Percentiles rank a stretch among this genome's conserved stretches.
phyloP scores from a whole-genome alignment of 257 asterid species.

The Solanum medicagineum region DNA sequence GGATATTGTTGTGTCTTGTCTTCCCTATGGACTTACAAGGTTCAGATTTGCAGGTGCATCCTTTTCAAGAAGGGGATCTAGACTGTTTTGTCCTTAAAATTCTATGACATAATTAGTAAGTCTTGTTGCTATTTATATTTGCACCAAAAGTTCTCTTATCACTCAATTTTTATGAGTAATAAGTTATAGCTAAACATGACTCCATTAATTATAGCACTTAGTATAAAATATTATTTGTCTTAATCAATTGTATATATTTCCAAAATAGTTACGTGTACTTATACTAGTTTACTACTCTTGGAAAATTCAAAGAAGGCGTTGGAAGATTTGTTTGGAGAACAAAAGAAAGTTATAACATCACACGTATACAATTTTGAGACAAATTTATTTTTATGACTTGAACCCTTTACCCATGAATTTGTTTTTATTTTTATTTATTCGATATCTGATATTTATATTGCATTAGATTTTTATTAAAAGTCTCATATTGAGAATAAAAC shows the following conservation, averaged over 20 bases:
- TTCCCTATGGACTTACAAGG: too few relatives aligned
- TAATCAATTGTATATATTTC: background rate
- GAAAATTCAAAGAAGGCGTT: background rate
- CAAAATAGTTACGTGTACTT: background rate
- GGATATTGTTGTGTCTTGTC: too few relatives aligned
- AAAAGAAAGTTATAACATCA: background rate
- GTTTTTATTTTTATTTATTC: background rate
- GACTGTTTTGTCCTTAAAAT: conserved; percentile 25
- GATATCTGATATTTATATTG: background rate
- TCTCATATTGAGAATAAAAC: background rate
- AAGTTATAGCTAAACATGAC: conserved; percentile 8
- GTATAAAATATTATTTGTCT: background rate
- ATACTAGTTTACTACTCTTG: background rate
- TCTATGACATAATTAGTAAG: conserved; percentile 34
- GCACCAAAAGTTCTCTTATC: background rate
- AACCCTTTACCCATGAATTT: background rate
- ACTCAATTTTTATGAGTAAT: conserved; percentile 9
- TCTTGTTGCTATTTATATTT: conserved; percentile 45
- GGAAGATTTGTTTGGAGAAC: background rate
- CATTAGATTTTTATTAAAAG: accelerated
- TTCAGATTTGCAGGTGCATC: too few relatives aligned
- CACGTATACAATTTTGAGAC: background rate
- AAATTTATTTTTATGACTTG: background rate
- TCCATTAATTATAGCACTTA: background rate
- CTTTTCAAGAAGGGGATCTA: too few relatives aligned